Evolutionary conservation across 148 eudicot species (phyloP).

Genomic region (Vaccinium myrtillus): DNA sequence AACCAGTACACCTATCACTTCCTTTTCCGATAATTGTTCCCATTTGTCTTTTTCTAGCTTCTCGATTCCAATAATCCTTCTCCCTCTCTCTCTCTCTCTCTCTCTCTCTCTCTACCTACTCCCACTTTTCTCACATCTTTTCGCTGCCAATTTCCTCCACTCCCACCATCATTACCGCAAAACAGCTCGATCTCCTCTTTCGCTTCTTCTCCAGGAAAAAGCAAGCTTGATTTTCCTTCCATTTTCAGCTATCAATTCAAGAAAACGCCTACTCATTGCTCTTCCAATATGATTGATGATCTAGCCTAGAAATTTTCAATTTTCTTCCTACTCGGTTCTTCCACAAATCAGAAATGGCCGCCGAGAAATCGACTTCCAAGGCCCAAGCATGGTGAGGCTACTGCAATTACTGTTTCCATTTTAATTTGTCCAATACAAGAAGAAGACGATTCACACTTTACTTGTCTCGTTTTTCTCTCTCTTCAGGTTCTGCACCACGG

Average conservation of each 20-base stretch:
- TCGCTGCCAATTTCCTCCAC: neutral
- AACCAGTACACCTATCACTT: neutral
- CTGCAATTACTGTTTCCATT: neutral
- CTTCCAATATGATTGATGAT: neutral
- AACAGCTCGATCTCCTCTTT: neutral
- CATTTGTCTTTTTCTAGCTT: neutral
- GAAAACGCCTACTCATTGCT: neutral
- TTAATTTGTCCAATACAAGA: neutral
- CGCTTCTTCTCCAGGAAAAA: neutral
- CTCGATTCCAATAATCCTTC: neutral
- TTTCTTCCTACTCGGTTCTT: neutral
- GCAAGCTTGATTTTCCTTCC: neutral
- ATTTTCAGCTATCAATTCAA: neutral
- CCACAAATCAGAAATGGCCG: conserved; percentile 35
- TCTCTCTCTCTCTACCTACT: neutral
- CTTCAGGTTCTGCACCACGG: conserved; percentile 81
- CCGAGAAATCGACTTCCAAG: conserved; percentile 53
- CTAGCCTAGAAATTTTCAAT: neutral
- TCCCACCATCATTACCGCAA: neutral
- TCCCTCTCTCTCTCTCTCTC: neutral
- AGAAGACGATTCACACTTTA: neutral
- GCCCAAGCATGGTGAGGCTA: conserved; percentile 70
- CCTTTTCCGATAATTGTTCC: conserved; percentile 2
- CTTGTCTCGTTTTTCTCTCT: neutral
- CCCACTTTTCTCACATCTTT: conserved; percentile 7